Percentiles rank a stretch among this genome's conserved stretches.
phyloP scores from a whole-genome alignment of 768 basidiomycete genomes.

The Amanita rubescens region DNA sequence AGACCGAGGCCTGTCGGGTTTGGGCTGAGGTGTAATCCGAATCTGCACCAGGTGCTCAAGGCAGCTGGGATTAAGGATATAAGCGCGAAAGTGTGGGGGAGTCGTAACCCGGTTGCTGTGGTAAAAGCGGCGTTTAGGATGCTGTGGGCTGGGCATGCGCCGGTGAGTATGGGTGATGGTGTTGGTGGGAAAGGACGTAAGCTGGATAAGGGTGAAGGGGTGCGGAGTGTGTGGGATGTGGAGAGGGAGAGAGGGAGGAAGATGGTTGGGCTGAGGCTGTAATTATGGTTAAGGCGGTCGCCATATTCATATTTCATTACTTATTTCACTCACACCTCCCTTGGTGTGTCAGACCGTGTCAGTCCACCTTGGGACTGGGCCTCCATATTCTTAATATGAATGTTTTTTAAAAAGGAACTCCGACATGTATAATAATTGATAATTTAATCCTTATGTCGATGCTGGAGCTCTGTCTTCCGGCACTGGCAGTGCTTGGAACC shows the following conservation, averaged over 20 bases:
- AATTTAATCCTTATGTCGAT: too few species aligned
- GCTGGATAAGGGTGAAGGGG: slow-evolving; percentile 68
- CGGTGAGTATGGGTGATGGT: slow-evolving; percentile 77
- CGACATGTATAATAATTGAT: too few species aligned
- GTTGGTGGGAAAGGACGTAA: slow-evolving; percentile 65
- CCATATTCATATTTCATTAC: too few species aligned
- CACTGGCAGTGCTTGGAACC: too few species aligned
- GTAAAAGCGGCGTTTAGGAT: slow-evolving; percentile 80
- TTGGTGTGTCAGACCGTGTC: too few species aligned
- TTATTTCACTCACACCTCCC: too few species aligned
- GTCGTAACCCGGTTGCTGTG: slow-evolving; percentile 77
- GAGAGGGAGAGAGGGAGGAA: slow-evolving; percentile 81
- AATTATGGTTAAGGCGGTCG: too few species aligned
- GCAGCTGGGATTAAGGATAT: slow-evolving; percentile 94
- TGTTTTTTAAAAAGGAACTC: too few species aligned
- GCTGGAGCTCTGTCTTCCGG: too few species aligned
- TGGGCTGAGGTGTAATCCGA: slow-evolving; percentile 84
- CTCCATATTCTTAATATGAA: too few species aligned
- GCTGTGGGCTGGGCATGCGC: slow-evolving; percentile 79
- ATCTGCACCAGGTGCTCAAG: slow-evolving; percentile 82
- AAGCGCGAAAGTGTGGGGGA: slow-evolving; percentile 93
- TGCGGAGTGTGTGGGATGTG: slow-evolving; percentile 58
- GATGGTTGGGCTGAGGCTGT: slow-evolving; percentile 58
- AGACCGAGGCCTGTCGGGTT: slow-evolving; percentile 86
- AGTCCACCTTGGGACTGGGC: too few species aligned